phyloP scores from a whole-genome alignment of 2,329 filamentous ascomycete genomes.

The Diaporthe sp. region DNA sequence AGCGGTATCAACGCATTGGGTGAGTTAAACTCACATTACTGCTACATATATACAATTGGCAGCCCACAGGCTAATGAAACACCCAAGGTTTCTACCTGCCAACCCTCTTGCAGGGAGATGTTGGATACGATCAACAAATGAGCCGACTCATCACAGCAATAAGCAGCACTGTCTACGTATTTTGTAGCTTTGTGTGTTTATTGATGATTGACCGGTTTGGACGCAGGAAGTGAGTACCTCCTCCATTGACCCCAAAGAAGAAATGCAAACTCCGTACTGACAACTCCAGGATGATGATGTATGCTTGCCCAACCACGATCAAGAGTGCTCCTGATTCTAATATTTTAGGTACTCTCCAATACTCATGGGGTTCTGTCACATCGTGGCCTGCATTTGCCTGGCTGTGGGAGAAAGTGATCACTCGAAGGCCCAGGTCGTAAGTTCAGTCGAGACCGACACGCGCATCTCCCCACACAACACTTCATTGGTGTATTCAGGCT shows the following conservation, averaged over 20 bases:
- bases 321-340: background rate
- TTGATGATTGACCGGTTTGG: conserved; percentile 58
- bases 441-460: background rate
- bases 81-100: conserved; percentile 61
- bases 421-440: conserved; percentile 49
- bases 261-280: background rate
- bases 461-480: background rate
- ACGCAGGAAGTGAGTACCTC: conserved; percentile 52
- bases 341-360: conserved; percentile 49
- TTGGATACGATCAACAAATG: conserved; percentile 63
- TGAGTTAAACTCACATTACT: background rate
- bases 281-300: conserved; percentile 54
- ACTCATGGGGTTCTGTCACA: conserved; percentile 53
- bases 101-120: conserved; percentile 67
- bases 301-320: background rate
- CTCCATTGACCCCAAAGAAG: too few species aligned
- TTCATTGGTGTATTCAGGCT: background rate
- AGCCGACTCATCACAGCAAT: conserved; percentile 67
- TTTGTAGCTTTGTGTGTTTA: conserved; percentile 54
- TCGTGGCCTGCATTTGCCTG: conserved; percentile 52
- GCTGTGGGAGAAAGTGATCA: conserved; percentile 40
- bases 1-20: conserved; percentile 40
- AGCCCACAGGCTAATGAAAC: background rate
- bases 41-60: background rate
- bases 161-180: conserved; percentile 58